Base-by-base conservation (phyloP, 2,329 filamentous ascomycete genomes). In the Polytolypa hystricis region DNA sequence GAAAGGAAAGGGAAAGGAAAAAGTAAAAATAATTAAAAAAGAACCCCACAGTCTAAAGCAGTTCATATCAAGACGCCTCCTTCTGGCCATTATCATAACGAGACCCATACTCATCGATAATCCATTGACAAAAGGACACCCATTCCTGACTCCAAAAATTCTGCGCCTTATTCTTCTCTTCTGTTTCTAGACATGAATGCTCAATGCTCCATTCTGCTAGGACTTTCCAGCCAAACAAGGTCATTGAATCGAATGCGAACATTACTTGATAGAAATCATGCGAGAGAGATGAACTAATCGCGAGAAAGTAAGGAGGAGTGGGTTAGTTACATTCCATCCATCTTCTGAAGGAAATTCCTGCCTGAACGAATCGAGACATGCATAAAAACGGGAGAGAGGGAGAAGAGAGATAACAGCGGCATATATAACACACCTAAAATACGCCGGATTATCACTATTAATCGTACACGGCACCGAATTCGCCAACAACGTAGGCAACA, bases 91-190 rank as follows among this genome's bases (percentile, higher is more conserved):
- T n/a, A n/a, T n/a, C 21, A 25, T 25, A 25, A 7, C n/a, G 12
- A 51, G 48, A 21, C 47, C 60, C 72, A 63, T 73, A 93, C 62
- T 93, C 83, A 21, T 77, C 68, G 6, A 93, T 80, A 28, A 96
- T 69, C 86, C 86, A 95, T 36, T 84, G 69, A 53, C 86, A 95
- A 55, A 91, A 96, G 51, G 75, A 71, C 65, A 95, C 87, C 77
- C 87, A 96, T 46, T 83, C 74, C 25, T 75, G 63, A 35, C 74
- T 73, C 84, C 86, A 95, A 57, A 89, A 72, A 55, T 76, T 75
- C 57, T 95, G 11, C 6, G 28, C 27, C 28, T 23, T 19, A 11
- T n/a, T 5, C 15, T 8, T 31, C 18, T 31, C 25, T 27, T 31
- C 28, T 11, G 8, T 5, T 20, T 23, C 18, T 28, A 37, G 30